These are phyloP conservation scores for Neofusicoccum umdonicola DNA, from an alignment of 2,329 filamentous ascomycete genomes.

Conservation along the genomic window DNA sequence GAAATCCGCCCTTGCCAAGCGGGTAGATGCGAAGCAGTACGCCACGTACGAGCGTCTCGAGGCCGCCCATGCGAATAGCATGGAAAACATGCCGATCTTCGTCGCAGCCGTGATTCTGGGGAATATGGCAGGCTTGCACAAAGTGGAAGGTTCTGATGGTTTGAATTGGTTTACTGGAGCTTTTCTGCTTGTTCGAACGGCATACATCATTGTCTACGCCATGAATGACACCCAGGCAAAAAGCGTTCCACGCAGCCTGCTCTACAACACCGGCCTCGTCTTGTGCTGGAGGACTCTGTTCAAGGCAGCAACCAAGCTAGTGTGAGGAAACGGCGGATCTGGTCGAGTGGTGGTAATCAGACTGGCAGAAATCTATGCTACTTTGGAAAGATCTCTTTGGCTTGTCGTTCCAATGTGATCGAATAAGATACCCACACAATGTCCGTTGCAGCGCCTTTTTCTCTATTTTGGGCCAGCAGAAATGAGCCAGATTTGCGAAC, in stretches of 20 bases:
- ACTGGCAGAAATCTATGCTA: no score
- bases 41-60: constrained; percentile 45
- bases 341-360: no score
- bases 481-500: no score
- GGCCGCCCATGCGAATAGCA: constrained; percentile 45
- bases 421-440: no score
- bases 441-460: no score
- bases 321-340: neutral
- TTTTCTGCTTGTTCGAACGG: constrained; percentile 36
- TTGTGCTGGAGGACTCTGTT: constrained; percentile 31
- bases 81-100: constrained; percentile 49
- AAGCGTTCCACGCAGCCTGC: constrained; percentile 25
- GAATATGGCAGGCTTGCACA: constrained; percentile 38
- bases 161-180: constrained; percentile 35
- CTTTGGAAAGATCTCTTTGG: no score
- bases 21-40: constrained; percentile 36
- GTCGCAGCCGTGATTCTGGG: constrained; percentile 44
- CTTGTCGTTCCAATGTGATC: no score
- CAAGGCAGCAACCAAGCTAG: constrained; percentile 29
- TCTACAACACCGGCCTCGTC: constrained; percentile 29
- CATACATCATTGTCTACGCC: constrained; percentile 38
- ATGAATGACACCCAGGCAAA: constrained; percentile 25
- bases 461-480: no score
- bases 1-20: constrained; percentile 36
- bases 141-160: constrained; percentile 25